Percentiles rank a stretch among this genome's conserved stretches.
phyloP scores from a whole-genome alignment of 75 land plant genomes.

The Chamaecyparis obtusa region DNA sequence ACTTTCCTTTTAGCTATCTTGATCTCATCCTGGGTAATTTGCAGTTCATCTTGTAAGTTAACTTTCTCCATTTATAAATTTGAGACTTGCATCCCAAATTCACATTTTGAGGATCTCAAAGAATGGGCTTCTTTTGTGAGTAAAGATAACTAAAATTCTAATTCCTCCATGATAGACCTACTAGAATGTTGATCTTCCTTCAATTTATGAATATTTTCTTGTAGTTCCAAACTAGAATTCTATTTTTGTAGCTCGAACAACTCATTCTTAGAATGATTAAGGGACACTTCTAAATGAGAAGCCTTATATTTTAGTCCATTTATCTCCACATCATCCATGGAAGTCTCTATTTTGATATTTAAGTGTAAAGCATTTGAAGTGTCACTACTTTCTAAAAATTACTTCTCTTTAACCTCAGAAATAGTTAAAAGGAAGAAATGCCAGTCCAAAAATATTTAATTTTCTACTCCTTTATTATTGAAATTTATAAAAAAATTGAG shows the following conservation, averaged over 20 bases:
- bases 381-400: neutral
- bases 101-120: slow-evolving; percentile 11
- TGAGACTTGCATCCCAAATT: slow-evolving; percentile 19
- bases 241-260: neutral
- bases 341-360: neutral
- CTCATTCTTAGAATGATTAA: neutral
- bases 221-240: slow-evolving; percentile 14
- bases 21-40: slow-evolving; percentile 25
- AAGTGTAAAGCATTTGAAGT: neutral
- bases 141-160: slow-evolving; percentile 18
- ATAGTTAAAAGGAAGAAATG: neutral
- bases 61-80: slow-evolving; percentile 31
- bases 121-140: slow-evolving; percentile 27
- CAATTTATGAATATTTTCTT: slow-evolving; percentile 22
- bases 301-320: neutral
- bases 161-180: slow-evolving; percentile 29
- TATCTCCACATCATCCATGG: slow-evolving; percentile 18
- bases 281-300: neutral
- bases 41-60: slow-evolving; percentile 33
- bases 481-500: neutral
- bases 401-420: slow-evolving; percentile 8
- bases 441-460: neutral
- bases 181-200: slow-evolving; percentile 25
- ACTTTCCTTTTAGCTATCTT: slow-evolving; percentile 22
- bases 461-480: neutral